phyloP scores from a whole-genome alignment of 1,284 basidiomycete species.

The Porogramme epimiltina region DNA sequence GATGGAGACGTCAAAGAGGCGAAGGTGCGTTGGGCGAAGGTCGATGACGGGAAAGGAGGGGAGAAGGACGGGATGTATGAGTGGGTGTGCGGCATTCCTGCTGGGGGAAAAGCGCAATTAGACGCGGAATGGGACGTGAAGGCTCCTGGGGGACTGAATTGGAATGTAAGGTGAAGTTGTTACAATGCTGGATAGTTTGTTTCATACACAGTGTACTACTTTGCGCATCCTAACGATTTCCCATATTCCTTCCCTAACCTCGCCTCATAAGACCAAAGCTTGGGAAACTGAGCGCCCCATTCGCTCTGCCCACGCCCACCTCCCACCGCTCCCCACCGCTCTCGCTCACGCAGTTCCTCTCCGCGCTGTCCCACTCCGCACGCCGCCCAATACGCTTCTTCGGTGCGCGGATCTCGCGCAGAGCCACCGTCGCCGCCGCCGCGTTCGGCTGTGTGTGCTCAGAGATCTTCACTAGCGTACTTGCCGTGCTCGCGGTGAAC shows the following conservation, averaged over 20 bases:
- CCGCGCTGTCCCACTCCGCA: constrained; percentile 78
- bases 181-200: too few relatives aligned
- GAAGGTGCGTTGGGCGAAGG: constrained; percentile 28
- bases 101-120: constrained; percentile 37
- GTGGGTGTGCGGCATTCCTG: constrained; percentile 30
- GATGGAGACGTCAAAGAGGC: background rate
- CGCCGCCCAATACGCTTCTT: constrained; percentile 80
- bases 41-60: constrained; percentile 21
- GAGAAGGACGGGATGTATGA: constrained; percentile 31
- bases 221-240: too few relatives aligned
- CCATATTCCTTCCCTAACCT: too few relatives aligned
- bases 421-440: constrained; percentile 79
- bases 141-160: background rate
- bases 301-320: constrained; percentile 44
- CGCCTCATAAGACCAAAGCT: too few relatives aligned
- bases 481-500: constrained; percentile 68
- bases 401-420: constrained; percentile 78
- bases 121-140: constrained; percentile 29
- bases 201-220: too few relatives aligned
- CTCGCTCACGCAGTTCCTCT: constrained; percentile 70
- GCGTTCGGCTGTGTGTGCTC: constrained; percentile 85
- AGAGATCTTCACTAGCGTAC: constrained; percentile 77
- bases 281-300: too few relatives aligned
- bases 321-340: constrained; percentile 86
- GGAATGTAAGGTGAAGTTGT: background rate